Base-by-base conservation (phyloP, 345 rosid genomes). In the Sapria himalayana region DNA sequence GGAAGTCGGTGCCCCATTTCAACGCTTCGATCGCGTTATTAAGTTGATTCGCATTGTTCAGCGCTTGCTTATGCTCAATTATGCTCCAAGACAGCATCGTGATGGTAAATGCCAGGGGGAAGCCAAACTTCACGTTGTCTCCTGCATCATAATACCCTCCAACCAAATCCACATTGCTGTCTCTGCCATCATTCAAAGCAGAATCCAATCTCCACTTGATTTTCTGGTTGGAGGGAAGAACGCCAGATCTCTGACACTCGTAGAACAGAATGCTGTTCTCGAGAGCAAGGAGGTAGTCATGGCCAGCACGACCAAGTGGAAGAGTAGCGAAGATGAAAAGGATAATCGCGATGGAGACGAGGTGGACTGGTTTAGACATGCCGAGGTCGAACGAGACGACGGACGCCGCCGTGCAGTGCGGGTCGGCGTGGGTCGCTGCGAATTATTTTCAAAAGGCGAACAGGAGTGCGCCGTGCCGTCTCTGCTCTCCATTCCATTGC, bases 131-230 rank as follows among this genome's bases (percentile, higher is more conserved):
- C 59, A 89, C 99, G 60, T 89, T 89, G 66, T 89, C 99, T 54
- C 99, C 99, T 24, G 99, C 99, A 54, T 91, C 99, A 41, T 91
- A 80, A 62, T 91, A 91, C 23, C 99, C 99, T 47, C 99, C 99
- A 0, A 77, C 86, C 18, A 91, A 74, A 77, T 91, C 86, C 72
- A 77, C 92, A 95, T 91, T 93, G 49, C 89, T 84, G n/a, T 86
- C 74, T 48, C 84, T 91, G 63, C 95, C 99, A 32, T 91, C 99
- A 41, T 45, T 60, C 24, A 91, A 74, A 19, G 93, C 99, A 33
- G 99, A 91, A 62, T 84, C 63, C 39, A 78, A 56, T 43, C 99
- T 80, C 99, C 99, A 91, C 11, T 60, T 57, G 56, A 91, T 85
- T 58, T 95, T 73, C 61, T 91, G 95, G 65, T 57, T 73, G 39